Evolutionary conservation across 306 rosid genomes (phyloP), one percentile per base, ranked within the genome.

Genomic region (Castanea crenata): DNA sequence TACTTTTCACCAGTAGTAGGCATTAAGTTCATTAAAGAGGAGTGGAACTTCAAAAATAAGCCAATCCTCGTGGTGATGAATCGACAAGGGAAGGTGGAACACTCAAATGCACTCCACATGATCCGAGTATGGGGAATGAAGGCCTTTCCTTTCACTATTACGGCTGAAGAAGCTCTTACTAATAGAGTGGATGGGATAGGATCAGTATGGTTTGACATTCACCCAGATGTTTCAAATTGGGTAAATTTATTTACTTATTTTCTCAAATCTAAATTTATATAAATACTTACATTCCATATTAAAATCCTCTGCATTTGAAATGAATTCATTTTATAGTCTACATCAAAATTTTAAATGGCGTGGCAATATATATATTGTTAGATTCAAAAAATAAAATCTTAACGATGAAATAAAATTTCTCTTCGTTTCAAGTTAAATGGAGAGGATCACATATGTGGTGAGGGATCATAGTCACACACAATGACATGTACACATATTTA

Each of bases 81-180:
- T 64, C 87, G 86, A 1, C 88, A 80, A 67, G 85, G 89, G 21
- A 82, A 80, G 80, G 81, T 89, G 13, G 71, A 67, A 46, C 85
- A 88, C 69, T 1, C 34, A 0, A 89, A 91, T 72, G 93, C 91
- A 18, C 31, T 85, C 75, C 88, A 88, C 74, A 49, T 88, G 74
- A 88, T 91, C 73, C 81, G 78, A 19, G 75, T 82, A 20, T 85
- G 87, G 86, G 92, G 94, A 10, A 6, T 63, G 4, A 59, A 74
- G 3, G 92, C 84, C 6, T 88, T 89, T 65, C 90, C 90, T 25
- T 89, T 86, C 80, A 75, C 80, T 1, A 1, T 2, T 13, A 0
- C 16, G 25, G 35, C 10, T 0, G 79, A 83, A 67, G 35, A 74
- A 31, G n/a, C 13, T 5, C 6, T 90, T 0, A 27, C 72, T 12